Evolutionary conservation across 257 asterid species (phyloP), one percentile per base, ranked within the genome.

Genomic region (Scutellaria baicalensis): DNA sequence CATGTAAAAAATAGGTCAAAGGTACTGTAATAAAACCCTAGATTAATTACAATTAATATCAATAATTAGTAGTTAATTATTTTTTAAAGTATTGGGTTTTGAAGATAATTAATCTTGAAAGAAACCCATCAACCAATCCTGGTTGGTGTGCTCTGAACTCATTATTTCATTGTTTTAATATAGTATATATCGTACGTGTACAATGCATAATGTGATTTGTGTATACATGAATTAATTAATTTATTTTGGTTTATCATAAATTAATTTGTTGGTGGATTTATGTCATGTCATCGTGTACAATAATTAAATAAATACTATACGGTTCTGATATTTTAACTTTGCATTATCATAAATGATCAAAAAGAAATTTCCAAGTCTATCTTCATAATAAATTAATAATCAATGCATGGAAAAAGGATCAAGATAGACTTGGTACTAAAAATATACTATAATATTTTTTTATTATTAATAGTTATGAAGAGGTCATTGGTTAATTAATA

Each of bases 61-160:
- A 8, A 51, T 51, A 51, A 0, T 17, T 1, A 61, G 64, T 2
- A 6, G 3, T 2, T 36, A 4, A 13, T 23, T 33, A 27, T n/a
- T 6, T 59, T 58, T 12, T 55, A 43, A 9, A 54, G 23, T 64
- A 33, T 74, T 58, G 7, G 16, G 23, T 40, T 66, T 63, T 8
- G 18, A 48, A 59, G 79, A 74, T 74, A 67, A 59, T 66, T 74
- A 67, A 50, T 66, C 44, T 60, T 40, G 75, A 75, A 59, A 36
- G 47, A 62, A 21, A 66, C 68, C n/a, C 73, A 66, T 47, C 59
- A 47, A 38, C 54, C 14, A 71, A 72, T n/a, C 64, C 10, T 49
- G 8, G 36, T 44, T 45, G 36, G 23, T 62, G 18, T 13, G 52
- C 42, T 35, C 70, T 36, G 16, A 72, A 9, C 9, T 43, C 23